Percentiles rank a stretch among this genome's conserved stretches.
Conservation (phyloP, 352 stramenopile genomes). For the Pseudoperonospora humuli region DNA sequence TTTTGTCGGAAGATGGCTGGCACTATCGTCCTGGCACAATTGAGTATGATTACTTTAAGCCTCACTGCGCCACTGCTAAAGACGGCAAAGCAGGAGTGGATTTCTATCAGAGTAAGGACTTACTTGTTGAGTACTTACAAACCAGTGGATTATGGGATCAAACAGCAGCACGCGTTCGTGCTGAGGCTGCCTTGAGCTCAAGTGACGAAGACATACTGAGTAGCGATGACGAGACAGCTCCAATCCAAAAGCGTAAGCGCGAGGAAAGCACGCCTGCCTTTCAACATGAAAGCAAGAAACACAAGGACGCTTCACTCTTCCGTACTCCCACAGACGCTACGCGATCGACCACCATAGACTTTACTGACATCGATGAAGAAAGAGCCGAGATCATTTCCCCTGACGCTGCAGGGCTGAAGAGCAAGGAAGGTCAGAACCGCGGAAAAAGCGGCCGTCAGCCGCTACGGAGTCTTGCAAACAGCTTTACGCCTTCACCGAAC, state of each 20-base stretch:
- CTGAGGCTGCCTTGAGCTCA: conserved; percentile 26
- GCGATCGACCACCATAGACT: conserved; percentile 4
- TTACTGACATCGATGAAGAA: conserved; percentile 19
- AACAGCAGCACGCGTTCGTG: conserved; percentile 32
- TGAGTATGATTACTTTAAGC: conserved; percentile 69
- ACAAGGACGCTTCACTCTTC: conserved; percentile 19
- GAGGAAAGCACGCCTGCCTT: conserved; percentile 11
- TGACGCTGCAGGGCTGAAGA: conserved; percentile 23
- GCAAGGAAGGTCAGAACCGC: conserved; percentile 15
- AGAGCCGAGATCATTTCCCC: conserved; percentile 39
- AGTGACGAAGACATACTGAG: conserved; percentile 21
- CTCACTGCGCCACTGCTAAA: conserved; percentile 26
- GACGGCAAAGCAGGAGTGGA: conserved; percentile 33
- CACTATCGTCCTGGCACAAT: conserved; percentile 31
- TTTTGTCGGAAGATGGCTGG: conserved; percentile 47
- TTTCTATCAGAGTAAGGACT: conserved; percentile 39
- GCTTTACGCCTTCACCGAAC: conserved; percentile 62
- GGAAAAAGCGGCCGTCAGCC: conserved; percentile 17
- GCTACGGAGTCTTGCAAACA: conserved; percentile 38
- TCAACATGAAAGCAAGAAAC: conserved; percentile 16
- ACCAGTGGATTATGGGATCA: conserved; percentile 41
- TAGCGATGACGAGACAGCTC: conserved; percentile 5
- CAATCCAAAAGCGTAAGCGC: conserved; percentile 22
- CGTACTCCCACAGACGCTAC: conserved; percentile 19
- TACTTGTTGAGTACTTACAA: conserved; percentile 46